Evolutionary conservation across 169 alveolate genomes (phyloP).

Genomic region (Plasmodium relictum): DNA sequence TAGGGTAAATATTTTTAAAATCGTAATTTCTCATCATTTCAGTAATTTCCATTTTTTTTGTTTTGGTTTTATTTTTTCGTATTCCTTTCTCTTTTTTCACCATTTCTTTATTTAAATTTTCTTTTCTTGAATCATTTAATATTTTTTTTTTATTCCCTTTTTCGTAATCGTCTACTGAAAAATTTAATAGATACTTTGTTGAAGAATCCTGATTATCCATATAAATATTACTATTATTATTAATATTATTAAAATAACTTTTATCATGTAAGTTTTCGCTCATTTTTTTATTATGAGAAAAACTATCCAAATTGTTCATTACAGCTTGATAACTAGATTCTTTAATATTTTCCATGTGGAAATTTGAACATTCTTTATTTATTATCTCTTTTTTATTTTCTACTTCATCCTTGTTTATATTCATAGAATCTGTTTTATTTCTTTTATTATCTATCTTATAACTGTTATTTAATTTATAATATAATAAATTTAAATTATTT

Average conservation of each 20-base stretch:
- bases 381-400: no score
- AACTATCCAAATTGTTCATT: no score
- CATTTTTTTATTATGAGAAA: background rate
- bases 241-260: background rate
- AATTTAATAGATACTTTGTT: constrained; percentile 22
- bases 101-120: constrained; percentile 10
- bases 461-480: no score
- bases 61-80: constrained; percentile 1
- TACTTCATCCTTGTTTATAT: no score
- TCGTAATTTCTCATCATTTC: background rate
- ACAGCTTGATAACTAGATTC: background rate
- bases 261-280: background rate
- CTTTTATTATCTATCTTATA: no score
- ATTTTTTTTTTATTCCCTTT: constrained; percentile 1
- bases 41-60: constrained; percentile 1
- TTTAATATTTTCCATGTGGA: no score
- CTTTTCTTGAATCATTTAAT: background rate
- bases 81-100: constrained; percentile 4
- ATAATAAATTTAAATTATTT: no score
- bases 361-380: no score
- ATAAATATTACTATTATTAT: constrained; percentile 5
- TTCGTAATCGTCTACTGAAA: constrained; percentile 13
- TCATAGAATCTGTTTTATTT: no score
- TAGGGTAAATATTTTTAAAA: background rate
- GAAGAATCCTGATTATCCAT: constrained; percentile 10